phyloP scores from a whole-genome alignment of 306 rosid genomes.

The Dalbergia cochinchinensis region DNA sequence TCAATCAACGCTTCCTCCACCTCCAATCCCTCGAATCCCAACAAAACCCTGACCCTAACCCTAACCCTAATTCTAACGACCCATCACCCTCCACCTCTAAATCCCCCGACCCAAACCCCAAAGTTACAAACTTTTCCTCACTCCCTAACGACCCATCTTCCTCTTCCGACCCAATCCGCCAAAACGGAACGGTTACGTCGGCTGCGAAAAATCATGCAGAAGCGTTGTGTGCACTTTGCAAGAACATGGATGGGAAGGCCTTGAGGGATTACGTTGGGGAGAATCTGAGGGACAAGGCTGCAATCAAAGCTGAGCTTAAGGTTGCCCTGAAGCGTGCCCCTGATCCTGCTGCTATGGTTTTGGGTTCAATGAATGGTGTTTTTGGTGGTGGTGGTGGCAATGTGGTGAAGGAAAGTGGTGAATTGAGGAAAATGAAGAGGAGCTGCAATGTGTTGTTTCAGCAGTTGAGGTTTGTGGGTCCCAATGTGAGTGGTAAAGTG shows the following conservation, averaged over 20 bases:
- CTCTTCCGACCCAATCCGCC: slow-evolving; percentile 34
- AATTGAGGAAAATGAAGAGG: slow-evolving; percentile 53
- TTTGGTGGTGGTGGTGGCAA: slow-evolving; percentile 32
- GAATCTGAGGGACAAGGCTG: slow-evolving; percentile 45
- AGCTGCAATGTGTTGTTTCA: slow-evolving; percentile 63
- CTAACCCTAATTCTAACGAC: slow-evolving; percentile 26
- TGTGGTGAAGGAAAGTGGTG: slow-evolving; percentile 36
- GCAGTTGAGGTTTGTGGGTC: slow-evolving; percentile 53
- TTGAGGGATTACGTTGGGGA: slow-evolving; percentile 61
- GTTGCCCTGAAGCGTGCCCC: slow-evolving; percentile 55
- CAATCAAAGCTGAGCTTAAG: slow-evolving; percentile 56
- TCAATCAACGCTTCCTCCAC: slow-evolving; percentile 56
- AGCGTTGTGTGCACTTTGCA: slow-evolving; percentile 60
- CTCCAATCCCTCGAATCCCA: slow-evolving; percentile 69
- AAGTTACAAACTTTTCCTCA: slow-evolving; percentile 18
- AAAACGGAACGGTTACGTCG: not conserved
- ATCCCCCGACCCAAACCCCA: slow-evolving; percentile 8
- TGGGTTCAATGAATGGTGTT: slow-evolving; percentile 74
- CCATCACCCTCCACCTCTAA: slow-evolving; percentile 43
- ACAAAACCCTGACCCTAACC: not conserved
- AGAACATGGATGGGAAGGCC: slow-evolving; percentile 69
- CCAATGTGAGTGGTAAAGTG: slow-evolving; percentile 48
- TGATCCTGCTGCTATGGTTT: slow-evolving; percentile 66
- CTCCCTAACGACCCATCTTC: slow-evolving; percentile 42
- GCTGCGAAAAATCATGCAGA: not conserved